Evolutionary conservation across 371 early-diverging fungal species (phyloP), one percentile per base, ranked within the genome.

Genomic region (Coemansia sp.): DNA sequence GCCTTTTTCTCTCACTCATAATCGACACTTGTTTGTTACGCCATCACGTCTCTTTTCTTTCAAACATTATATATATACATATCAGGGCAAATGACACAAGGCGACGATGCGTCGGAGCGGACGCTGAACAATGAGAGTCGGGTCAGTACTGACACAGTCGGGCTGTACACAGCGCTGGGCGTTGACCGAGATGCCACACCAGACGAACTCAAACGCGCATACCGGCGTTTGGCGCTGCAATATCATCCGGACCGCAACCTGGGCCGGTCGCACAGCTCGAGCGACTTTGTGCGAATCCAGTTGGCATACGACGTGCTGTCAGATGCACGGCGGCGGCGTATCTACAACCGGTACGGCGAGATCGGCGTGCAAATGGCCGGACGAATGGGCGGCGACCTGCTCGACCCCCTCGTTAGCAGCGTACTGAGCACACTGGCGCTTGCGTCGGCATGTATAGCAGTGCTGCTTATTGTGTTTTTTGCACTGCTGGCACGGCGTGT

Each of bases 311-410:
- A 90, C 65, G 86, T 90, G 51, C 79, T 91, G 31, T 82, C 88
- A 34, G 91, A 93, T 67, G 85, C 87, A 47, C 87, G 93, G 54
- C 91, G 90, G 77, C 85, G 92, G 51, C 75, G 82, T 45, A 84
- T 90, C 10, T 94, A 95, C 75, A 94, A 95, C 82, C 84, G 84
- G 52, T 91, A 94, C 77, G 95, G 97, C 39, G 93, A 94, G 68
- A 82, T 88, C 39, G 95, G 95, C 5, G 80, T 94, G 5, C 83
- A 84, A 59, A 91, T 93, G 92, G 86, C 91, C 74, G 73, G 67
- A 42, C 62, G 68, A 0, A 59, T 72, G 40, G 84, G 83, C 24
- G 87, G 91, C 58, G 90, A 90, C 34, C 78, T 90, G 59, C 83
- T 94, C 66, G 90, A 92, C 78, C 91, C 93, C 0, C 85, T 87